Percentiles rank a stretch among this genome's conserved stretches.
Conservation (phyloP, 108 stramenopile genomes). For the Nitzschia putrida region DNA sequence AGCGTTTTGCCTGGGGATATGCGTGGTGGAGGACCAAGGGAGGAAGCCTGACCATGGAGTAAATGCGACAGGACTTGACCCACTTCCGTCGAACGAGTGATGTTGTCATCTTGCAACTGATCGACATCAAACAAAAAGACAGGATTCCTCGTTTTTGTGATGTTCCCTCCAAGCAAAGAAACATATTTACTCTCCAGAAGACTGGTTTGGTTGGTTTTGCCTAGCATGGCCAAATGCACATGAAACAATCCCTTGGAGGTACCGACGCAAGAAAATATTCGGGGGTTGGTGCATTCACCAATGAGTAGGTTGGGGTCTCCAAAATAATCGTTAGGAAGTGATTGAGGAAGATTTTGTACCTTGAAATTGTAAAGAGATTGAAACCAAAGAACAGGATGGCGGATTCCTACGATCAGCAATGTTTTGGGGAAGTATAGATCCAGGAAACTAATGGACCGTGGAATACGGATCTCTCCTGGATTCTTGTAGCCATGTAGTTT, state of each 20-base stretch:
- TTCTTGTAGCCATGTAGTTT: conserved; percentile 15
- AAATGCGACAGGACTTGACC: conserved; percentile 19
- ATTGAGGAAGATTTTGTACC: conserved; percentile 7
- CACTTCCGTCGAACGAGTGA: neutral
- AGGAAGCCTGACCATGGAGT: conserved; percentile 19
- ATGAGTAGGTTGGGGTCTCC: conserved; percentile 19
- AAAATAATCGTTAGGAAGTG: neutral
- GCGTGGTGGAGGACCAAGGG: neutral
- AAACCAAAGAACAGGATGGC: conserved; percentile 59
- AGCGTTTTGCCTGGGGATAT: conserved; percentile 13
- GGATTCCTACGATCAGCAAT: conserved; percentile 43
- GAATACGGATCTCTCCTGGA: conserved; percentile 14
- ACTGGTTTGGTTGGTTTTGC: conserved; percentile 22
- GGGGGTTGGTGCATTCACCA: conserved; percentile 10
- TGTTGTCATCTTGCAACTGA: conserved; percentile 16
- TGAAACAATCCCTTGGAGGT: conserved; percentile 13
- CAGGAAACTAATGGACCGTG: conserved; percentile 13
- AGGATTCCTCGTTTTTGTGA: conserved; percentile 24
- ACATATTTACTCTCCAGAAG: neutral
- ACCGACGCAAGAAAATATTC: too few species aligned
- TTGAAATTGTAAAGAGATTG: conserved; percentile 45
- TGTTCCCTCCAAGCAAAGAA: neutral
- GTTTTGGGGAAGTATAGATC: conserved; percentile 35
- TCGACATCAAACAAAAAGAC: conserved; percentile 28
- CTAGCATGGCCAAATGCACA: conserved; percentile 18